These are phyloP conservation scores for Anastatica hierochuntica DNA, from an alignment of 345 rosid species.

Conservation along the genomic window DNA sequence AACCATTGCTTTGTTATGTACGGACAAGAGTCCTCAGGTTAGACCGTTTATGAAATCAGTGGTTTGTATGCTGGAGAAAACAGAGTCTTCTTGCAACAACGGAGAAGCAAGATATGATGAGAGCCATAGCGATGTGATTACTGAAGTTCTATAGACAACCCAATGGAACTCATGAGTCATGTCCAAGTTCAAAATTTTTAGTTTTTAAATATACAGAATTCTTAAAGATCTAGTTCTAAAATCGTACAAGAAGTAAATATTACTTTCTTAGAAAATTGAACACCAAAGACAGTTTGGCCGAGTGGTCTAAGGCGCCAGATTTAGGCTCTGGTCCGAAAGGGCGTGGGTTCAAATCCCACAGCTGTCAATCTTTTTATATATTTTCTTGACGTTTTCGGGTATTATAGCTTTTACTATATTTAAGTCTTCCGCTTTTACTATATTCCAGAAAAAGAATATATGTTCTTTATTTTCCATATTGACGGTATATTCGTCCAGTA, in stretches of 20 bases:
- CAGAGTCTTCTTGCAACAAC: conserved; percentile 26
- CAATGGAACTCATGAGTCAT: too few species aligned
- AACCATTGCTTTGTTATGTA: conserved; percentile 56
- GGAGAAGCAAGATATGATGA: conserved; percentile 5
- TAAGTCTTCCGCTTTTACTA: too few species aligned
- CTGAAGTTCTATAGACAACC: conserved; percentile 3
- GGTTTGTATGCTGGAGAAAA: conserved; percentile 72
- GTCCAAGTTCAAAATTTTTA: too few species aligned
- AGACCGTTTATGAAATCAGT: conserved; percentile 78
- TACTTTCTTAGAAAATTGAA: too few species aligned
- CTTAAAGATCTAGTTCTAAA: too few species aligned
- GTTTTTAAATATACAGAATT: too few species aligned
- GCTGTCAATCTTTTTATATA: conserved; percentile 47
- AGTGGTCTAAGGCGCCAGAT: conserved; percentile 99
- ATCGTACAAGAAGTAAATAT: too few species aligned
- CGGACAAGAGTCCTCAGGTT: conserved; percentile 40
- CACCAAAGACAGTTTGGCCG: conserved; percentile 95
- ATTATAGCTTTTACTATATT: too few species aligned
- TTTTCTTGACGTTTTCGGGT: too few species aligned
- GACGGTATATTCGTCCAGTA: too few species aligned
- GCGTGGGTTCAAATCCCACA: conserved; percentile 99
- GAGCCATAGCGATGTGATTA: neutral
- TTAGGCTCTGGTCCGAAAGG: conserved; percentile 99
- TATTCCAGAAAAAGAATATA: too few species aligned
- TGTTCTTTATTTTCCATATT: too few species aligned